Evolutionary conservation across 257 asterid species (phyloP), one percentile per base, ranked within the genome.

Genomic region (Verbena officinalis): DNA sequence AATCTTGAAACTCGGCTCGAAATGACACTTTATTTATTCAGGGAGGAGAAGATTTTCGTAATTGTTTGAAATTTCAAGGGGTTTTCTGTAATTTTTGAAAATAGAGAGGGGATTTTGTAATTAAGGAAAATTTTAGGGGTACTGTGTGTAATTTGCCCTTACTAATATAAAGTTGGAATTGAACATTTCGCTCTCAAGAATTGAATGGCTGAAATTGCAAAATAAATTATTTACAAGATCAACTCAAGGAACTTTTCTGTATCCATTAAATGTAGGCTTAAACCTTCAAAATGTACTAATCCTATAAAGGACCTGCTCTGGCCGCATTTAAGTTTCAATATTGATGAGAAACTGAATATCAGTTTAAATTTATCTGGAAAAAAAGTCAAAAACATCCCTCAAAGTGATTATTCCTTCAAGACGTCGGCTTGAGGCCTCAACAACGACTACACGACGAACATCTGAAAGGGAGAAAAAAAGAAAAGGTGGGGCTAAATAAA

Each of bases 371-470:
- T 40, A 77, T 70, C 74, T 63, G 39, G 75, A 66, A 53, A 85
- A 65, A 52, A 83, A 72, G 30, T 48, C 24, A 48, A 83, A 85
- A 21, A 85, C 73, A 39, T 88, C 96, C 61, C 87, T 72, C 64
- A 88, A 60, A 22, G 91, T 81, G 75, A 88, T 79, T 49, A 88
- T 69, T 69, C 91, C 94, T 85, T 88, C 87, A 31, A 85, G 71
- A 4, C 72, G 84, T 33, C 59, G 57, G 71, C 73, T 70, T 24
- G 68, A 57, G 15, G 85, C 75, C 68, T 88, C 86, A 7, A 83
- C 27, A 17, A 88, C 84, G 45, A 88, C 49, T 16, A 81, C 70
- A 5, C 83, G 87, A 7, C 90, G 85, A 22, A 76, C 78, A 14
- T 62, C 96, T 88, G 80, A 44, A 65, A 36, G 7, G 8, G 40